These are phyloP conservation scores for Albizia julibrissin DNA, from an alignment of 306 rosid genomes.

Conservation along the genomic window DNA sequence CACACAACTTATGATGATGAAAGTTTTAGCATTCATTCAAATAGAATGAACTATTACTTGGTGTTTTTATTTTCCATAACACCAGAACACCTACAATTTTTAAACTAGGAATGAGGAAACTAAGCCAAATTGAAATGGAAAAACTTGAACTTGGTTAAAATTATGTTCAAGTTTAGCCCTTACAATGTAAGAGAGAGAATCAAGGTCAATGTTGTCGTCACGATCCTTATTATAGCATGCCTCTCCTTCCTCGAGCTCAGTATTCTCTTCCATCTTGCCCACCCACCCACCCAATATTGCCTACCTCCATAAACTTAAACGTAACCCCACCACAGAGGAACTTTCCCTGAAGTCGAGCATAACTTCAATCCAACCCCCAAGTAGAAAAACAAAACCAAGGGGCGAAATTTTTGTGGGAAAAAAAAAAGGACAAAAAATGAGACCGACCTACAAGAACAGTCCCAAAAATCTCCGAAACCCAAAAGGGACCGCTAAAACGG, in stretches of 20 bases:
- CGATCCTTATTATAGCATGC: conserved; percentile 60
- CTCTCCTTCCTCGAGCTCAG: conserved; percentile 83
- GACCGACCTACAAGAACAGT: conserved; percentile 43
- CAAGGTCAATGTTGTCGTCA: conserved; percentile 54
- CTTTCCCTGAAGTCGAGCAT: conserved; percentile 86
- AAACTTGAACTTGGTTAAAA: conserved; percentile 31
- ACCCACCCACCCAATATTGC: conserved; percentile 28
- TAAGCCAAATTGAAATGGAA: conserved; percentile 34
- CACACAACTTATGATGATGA: not conserved
- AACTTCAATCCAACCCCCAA: conserved; percentile 42
- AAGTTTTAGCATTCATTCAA: conserved; percentile 32
- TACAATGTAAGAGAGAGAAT: conserved; percentile 79
- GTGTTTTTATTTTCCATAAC: conserved; percentile 4
- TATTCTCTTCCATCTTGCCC: conserved; percentile 53
- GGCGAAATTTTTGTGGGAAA: not conserved
- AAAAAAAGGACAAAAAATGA: not conserved
- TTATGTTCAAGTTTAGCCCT: conserved; percentile 45
- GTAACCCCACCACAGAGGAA: conserved; percentile 38
- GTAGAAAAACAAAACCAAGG: not conserved
- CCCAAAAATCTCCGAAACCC: conserved; percentile 45
- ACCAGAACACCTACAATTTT: not conserved
- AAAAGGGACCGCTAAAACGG: conserved; percentile 39
- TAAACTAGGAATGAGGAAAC: conserved; percentile 5
- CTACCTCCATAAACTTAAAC: conserved; percentile 50
- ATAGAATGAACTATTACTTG: not conserved